Evolutionary conservation across 2,329 filamentous ascomycete species (phyloP), one percentile per base, ranked within the genome.

Genomic region (Leptographium lundbergii): DNA sequence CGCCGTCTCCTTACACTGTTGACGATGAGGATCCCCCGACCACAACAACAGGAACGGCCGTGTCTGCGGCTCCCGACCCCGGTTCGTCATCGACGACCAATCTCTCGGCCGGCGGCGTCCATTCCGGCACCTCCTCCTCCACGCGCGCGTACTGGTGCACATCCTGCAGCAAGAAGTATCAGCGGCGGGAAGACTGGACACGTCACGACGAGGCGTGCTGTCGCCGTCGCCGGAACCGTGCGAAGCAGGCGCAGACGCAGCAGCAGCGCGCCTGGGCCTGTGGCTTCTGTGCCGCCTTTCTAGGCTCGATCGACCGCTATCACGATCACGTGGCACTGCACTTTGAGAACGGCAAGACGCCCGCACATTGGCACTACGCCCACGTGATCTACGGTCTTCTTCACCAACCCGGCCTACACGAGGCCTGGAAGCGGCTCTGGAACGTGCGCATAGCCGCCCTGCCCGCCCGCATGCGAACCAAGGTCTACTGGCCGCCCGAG

Each of bases 181-280:
- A 84, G 72, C 78, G 82, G 63, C 86, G 86, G 67, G 84, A 84
- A 63, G 82, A 86, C 68, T 87, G 81, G 84, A 85, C 85, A 69
- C 78, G 81, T 36, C 84, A 87, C 69, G 82, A 87, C 67, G 83
- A 86, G 63, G 25, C 22, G 4, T 87, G 84, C 71, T 86, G 86
- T 69, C 79, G 80, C 60, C 82, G 85, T 65, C 77, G 80, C 63
- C 84, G 81, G 9, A 17, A 24, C 24, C 52, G n/a, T 34, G 14
- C 48, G 2, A 55, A 24, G 5, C 39, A 65, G 60, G 34, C 82
- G 81, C 4, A 63, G 57, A 77, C 82, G 61, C 78, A 78, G 61
- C 27, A 29, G 27, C 84, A 85, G 72, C 78, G 82, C 63, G 83
- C 84, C 47, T 87, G 83, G 80, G 84, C 82, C 1, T 87, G 84